These are phyloP conservation scores for Fusarium sulawesiense DNA, from an alignment of 2,329 filamentous ascomycete species.

Conservation along the genomic window DNA sequence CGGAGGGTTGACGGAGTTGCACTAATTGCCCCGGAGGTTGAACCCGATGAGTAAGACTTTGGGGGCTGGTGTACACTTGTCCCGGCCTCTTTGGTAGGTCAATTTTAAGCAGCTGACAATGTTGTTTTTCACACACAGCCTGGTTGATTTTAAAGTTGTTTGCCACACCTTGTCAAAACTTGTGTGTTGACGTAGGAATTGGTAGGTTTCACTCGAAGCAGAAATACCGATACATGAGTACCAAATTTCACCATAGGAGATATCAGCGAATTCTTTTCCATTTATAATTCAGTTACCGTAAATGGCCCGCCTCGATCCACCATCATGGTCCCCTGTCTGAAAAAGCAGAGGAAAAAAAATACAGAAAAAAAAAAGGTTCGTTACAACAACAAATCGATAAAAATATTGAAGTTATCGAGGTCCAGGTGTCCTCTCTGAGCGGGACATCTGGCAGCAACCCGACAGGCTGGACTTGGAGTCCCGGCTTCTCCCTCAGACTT, in stretches of 20 bases:
- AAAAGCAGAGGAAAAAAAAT: conserved; percentile 5
- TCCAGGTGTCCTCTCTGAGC: conserved; percentile 18
- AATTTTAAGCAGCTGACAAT: conserved; percentile 13
- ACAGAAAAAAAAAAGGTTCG: background rate
- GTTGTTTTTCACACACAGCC: conserved; percentile 16
- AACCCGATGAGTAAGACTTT: conserved; percentile 16
- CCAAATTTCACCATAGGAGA: background rate
- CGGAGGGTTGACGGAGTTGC: conserved; percentile 18
- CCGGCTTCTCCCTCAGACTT: conserved; percentile 49
- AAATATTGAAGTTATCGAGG: conserved; percentile 4
- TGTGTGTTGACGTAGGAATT: background rate
- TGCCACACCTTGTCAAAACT: conserved; percentile 29
- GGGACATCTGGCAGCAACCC: conserved; percentile 46
- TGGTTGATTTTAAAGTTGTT: conserved; percentile 5
- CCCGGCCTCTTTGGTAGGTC: background rate
- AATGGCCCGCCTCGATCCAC: conserved; percentile 23
- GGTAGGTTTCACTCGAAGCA: background rate
- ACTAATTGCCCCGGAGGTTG: conserved; percentile 25
- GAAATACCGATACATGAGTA: background rate
- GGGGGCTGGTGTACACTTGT: conserved; percentile 2
- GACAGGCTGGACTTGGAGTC: conserved; percentile 48
- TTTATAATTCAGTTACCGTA: conserved; percentile 6
- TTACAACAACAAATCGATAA: conserved; percentile 12
- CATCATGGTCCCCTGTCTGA: background rate
- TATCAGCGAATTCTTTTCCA: conserved; percentile 9